These are phyloP conservation scores for Hypericum perforatum DNA, from an alignment of 345 rosid genomes.

Conservation along the genomic window DNA sequence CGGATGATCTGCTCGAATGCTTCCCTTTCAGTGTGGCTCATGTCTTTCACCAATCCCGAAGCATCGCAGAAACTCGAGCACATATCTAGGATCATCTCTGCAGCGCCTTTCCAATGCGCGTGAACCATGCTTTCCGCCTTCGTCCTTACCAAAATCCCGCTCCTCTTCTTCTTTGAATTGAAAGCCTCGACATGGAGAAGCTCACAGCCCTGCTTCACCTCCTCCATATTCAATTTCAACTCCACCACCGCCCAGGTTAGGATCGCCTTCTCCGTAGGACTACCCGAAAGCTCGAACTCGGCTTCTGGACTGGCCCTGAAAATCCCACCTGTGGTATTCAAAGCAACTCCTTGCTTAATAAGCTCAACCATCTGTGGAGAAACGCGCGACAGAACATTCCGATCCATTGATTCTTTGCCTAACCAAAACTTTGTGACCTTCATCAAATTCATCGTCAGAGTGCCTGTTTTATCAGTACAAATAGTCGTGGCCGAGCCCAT, in stretches of 20 bases:
- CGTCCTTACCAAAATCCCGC: constrained; percentile 44
- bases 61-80: constrained; percentile 49
- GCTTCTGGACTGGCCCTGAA: constrained; percentile 26
- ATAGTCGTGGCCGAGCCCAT: constrained; percentile 80
- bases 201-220: constrained; percentile 26
- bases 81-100: constrained; percentile 62
- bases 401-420: constrained; percentile 29
- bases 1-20: constrained; percentile 39
- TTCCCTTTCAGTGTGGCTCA: constrained; percentile 23
- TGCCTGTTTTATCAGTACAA: constrained; percentile 75
- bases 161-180: constrained; percentile 57
- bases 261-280: constrained; percentile 69
- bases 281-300: constrained; percentile 40
- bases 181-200: constrained; percentile 55
- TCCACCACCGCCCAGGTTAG: constrained; percentile 57
- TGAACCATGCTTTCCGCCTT: constrained; percentile 25
- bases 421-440: constrained; percentile 53
- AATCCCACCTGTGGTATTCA: constrained; percentile 57
- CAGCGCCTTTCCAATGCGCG: constrained; percentile 77
- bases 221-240: constrained; percentile 41
- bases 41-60: constrained; percentile 26
- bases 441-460: constrained; percentile 66
- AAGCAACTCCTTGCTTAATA: constrained; percentile 45
- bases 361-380: constrained; percentile 30
- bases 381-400: constrained; percentile 11